phyloP scores from a whole-genome alignment of 2,329 filamentous ascomycete species.

The Lecanoromycetidae sp. region DNA sequence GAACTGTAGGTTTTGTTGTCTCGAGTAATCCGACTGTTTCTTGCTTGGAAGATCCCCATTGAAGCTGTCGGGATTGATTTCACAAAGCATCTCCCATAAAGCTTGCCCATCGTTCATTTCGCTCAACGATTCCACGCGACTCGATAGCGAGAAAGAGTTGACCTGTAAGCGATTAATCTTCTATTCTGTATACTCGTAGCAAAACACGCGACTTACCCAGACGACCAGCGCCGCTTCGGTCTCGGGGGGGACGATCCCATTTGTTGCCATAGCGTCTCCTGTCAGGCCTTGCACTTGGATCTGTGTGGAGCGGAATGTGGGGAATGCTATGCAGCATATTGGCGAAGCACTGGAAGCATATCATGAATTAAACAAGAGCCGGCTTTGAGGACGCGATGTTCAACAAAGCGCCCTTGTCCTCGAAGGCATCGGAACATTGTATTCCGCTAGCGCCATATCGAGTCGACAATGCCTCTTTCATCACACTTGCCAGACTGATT shows the following conservation, averaged over 20 bases:
- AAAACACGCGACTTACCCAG: conserved; percentile 34
- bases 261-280: conserved; percentile 25
- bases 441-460: conserved; percentile 2
- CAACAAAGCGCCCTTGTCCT: conserved; percentile 10
- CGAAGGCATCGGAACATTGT: conserved; percentile 6
- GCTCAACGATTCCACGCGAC: conserved; percentile 21
- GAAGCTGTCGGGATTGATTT: conserved; percentile 38
- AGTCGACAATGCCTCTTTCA: background rate
- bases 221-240: conserved; percentile 43
- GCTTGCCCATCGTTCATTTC: conserved; percentile 27
- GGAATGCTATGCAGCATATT: conserved; percentile 7
- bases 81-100: conserved; percentile 27
- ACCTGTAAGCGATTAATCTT: conserved; percentile 19
- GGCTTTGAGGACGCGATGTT: conserved; percentile 7
- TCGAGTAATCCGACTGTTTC: conserved; percentile 33
- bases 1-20: conserved; percentile 32
- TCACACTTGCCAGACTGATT: background rate
- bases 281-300: background rate
- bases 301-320: background rate
- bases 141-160: conserved; percentile 26
- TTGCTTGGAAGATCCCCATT: conserved; percentile 33
- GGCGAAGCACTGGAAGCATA: conserved; percentile 5
- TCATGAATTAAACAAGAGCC: background rate
- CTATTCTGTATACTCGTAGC: background rate
- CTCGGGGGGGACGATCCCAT: conserved; percentile 23